Evolutionary conservation across 2,329 filamentous ascomycete genomes (phyloP).

Genomic region (Fusarium ambrosium): DNA sequence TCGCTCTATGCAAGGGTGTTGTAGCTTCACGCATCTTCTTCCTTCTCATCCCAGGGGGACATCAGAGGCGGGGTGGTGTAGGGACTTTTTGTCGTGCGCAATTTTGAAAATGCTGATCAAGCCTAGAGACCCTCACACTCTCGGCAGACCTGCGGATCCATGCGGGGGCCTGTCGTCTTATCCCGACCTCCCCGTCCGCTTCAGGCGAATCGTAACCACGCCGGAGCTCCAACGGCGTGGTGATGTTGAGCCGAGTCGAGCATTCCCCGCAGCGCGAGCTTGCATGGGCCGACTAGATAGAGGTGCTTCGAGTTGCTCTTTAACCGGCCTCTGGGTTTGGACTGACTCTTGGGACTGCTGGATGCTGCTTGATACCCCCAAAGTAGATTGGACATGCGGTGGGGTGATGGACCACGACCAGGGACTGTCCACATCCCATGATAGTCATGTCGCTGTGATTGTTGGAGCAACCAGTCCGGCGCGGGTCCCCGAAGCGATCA

Average conservation of each 20-base stretch:
- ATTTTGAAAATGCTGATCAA: constrained; percentile 39
- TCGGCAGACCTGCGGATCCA: constrained; percentile 35
- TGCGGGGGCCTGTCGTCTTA: constrained; percentile 33
- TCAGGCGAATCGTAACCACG: constrained; percentile 32
- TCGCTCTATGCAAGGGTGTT: neutral
- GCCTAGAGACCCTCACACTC: constrained; percentile 28
- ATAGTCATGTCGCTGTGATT: constrained; percentile 14
- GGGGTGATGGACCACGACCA: constrained; percentile 1
- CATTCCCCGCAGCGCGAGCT: constrained; percentile 23
- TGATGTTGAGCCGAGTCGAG: constrained; percentile 31
- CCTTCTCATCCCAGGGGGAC: neutral
- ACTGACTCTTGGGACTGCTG: neutral
- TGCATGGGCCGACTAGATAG: constrained; percentile 2
- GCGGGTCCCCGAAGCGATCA: constrained; percentile 31
- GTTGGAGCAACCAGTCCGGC: constrained; percentile 7
- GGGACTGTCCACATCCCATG: constrained; percentile 4
- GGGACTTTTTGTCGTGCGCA: constrained; percentile 36
- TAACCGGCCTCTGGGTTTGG: neutral
- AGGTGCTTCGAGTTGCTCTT: constrained; percentile 2
- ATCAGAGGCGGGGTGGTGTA: constrained; percentile 17
- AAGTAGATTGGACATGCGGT: neutral
- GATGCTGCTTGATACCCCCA: neutral
- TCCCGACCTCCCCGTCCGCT: constrained; percentile 19
- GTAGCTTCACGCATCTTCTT: constrained; percentile 4
- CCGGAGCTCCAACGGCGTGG: constrained; percentile 33